phyloP scores from a whole-genome alignment of 2,329 filamentous ascomycete species.

The Sporothrix humicola region DNA sequence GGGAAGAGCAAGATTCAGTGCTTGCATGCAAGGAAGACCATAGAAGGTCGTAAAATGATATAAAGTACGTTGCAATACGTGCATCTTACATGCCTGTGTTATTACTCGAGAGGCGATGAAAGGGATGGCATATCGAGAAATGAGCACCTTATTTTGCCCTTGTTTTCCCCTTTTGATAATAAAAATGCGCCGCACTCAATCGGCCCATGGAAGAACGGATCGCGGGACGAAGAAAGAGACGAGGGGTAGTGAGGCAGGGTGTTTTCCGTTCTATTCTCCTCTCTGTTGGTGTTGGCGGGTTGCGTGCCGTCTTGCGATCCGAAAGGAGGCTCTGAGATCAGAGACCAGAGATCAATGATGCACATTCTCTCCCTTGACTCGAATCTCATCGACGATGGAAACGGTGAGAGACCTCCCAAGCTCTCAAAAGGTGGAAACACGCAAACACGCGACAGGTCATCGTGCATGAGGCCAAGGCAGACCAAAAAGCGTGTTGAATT shows the following conservation, averaged over 20 bases:
- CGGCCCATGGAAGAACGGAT: conserved; percentile 7
- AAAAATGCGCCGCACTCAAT: conserved; percentile 15
- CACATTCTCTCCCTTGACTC: not conserved
- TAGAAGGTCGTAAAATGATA: no score
- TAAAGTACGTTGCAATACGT: no score
- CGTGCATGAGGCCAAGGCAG: conserved; percentile 33
- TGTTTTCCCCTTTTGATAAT: not conserved
- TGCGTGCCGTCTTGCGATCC: not conserved
- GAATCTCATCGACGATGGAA: not conserved
- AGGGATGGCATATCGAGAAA: not conserved
- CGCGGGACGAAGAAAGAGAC: conserved; percentile 3
- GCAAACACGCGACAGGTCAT: conserved; percentile 32
- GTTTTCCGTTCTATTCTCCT: no score
- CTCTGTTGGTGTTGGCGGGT: no score
- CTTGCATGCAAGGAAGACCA: not conserved
- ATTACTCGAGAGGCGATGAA: not conserved
- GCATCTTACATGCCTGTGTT: no score
- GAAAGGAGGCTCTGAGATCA: conserved; percentile 11
- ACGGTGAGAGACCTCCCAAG: not conserved
- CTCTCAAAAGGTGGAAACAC: conserved; percentile 18
- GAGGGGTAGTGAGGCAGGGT: not conserved
- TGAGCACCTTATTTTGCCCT: conserved; percentile 6
- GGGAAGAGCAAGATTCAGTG: not conserved
- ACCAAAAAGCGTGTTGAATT: not conserved
- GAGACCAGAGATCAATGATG: not conserved